Evolutionary conservation across 1,284 basidiomycete species (phyloP), one percentile per base, ranked within the genome.

Genomic region (Cryptococcus maquisensis): DNA sequence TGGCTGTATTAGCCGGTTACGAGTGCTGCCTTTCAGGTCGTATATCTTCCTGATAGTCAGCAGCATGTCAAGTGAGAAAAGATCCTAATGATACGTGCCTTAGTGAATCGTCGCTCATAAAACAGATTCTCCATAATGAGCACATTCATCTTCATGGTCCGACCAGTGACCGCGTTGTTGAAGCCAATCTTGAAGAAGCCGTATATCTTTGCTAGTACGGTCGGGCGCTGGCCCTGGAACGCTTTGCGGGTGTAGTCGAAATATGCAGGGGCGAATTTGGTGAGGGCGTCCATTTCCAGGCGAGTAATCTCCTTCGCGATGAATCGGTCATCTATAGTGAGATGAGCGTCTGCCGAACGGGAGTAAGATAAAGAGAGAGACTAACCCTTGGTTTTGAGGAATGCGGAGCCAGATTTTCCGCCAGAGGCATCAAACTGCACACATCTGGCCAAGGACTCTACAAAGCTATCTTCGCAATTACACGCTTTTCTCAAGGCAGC

Each of bases 91-190:
- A 88, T 32, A 10, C 28, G 28, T 32, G 28, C 90, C 80, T 87
- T 91, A 10, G 86, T 84, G 65, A 95, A 93, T 8, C 85, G 82
- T 55, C 90, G 84, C 61, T 93, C 89, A 72, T 96, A 95, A 71
- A 97, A 95, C 13, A 98, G 80, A 67, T 98, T 98, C 76, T 99
- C 91, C 91, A 98, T 98, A 52, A 98, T 91, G 42, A 98, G 79
- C 24, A 98, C 81, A 69, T 98, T 97, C 87, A 98, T 92, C 68
- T 93, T 86, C 21, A 89, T 88, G 8, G 85, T 83, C 71, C 90
- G 90, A 3, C 86, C 81, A 1, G 80, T 83, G 67, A 83, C 85
- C 0, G 84, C 84, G 72, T 94, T 95, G 64, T 85, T 85, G 78
- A 93, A 94, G 1, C 90, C 92, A 59, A 99, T 83, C 67, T 97